Evolutionary conservation across 805 yeast species (phyloP), one percentile per base, ranked within the genome.

Genomic region (Scheffersomyces ergatensis): DNA sequence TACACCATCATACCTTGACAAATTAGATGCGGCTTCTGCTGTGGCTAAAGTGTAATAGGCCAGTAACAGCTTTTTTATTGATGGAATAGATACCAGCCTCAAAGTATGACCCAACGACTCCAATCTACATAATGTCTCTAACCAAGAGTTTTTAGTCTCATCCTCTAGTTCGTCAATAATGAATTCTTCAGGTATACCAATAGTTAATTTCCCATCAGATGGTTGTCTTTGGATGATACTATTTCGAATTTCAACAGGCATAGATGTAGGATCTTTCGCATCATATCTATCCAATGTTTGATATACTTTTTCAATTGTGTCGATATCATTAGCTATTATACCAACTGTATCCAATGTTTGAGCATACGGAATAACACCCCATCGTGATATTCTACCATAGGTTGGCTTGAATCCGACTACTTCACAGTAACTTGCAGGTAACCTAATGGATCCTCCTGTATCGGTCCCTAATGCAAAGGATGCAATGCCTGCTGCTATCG

Each of bases 321-420:
- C 61, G 5, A 85, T 47, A 23, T 76, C 67, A 13, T 70, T 72
- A 0, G 90, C 67, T 24, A 90, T 40, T 1, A 95, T 74, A 0
- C 99, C 99, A 2, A 93, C 97, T 0, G 98, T 90, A 57, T 93
- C 99, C 39, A 93, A 70, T 30, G 92, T 82, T 62, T 95, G 98
- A 1, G 97, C 97, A 63, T 90, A 92, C 0, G 97, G 82, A 3
- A 90, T 67, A 7, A 93, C 88, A 2, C 99, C 99, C 82, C 88
- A 83, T 42, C 99, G 69, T 0, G 97, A 89, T 2, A 93, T 67
- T 29, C 96, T 72, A 0, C 99, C 99, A 59, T 93, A 93, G 0
- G 93, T 75, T 1, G 99, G 99, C 60, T 93, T 93, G 66, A 89
- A 89, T 1, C 99, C 99, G 23, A 79, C 65, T 0, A 85, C 74